Evolutionary conservation across 78 protist species (phyloP), one percentile per base, ranked within the genome.

Genomic region (Dictyostelium capitatum): DNA sequence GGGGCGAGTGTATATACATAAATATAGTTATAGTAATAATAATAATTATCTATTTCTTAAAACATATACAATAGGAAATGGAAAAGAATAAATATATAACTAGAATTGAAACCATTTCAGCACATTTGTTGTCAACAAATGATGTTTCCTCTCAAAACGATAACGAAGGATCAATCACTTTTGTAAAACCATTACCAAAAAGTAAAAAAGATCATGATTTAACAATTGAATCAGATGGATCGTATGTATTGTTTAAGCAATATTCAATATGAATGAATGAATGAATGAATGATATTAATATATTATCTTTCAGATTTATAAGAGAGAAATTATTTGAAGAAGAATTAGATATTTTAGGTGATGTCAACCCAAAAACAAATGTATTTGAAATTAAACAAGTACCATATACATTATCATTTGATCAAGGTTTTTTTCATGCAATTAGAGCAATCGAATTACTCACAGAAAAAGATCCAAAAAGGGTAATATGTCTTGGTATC

Each of bases 351-450:
- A 65, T 87, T n/a, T 46, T 74, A 47, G 82, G 53, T 14, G 92
- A 87, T 12, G 14, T 48, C 1, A 87, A 87, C 17, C 14, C 78
- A 74, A 46, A 43, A n/a, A 84, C 91, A 28, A 53, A 53, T 32
- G n/a, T 43, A 50, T 77, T 56, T 62, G 92, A 74, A 69, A 87
- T 87, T 11, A 77, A 64, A 48, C n/a, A 70, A 43, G 65, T 87
- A n/a, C 92, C 92, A 62, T 59, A 74, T 87, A 78, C 82, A 28
- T 77, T 87, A 37, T 77, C 84, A 19, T 91, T 91, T 32, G 95
- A 91, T 67, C 89, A 91, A 69, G 95, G 95, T 17, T 81, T 91
- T 46, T 91, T 91, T 65, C 84, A 83, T 64, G 89, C 90, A 11
- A 64, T 82, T 53, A 41, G 89, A 6, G 95, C 90, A 2, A 91